A percentile compares a stretch with the other conserved stretches of the same genome.
Conservation (phyloP, 805 yeast genomes). For the Spathaspora arborariae region DNA sequence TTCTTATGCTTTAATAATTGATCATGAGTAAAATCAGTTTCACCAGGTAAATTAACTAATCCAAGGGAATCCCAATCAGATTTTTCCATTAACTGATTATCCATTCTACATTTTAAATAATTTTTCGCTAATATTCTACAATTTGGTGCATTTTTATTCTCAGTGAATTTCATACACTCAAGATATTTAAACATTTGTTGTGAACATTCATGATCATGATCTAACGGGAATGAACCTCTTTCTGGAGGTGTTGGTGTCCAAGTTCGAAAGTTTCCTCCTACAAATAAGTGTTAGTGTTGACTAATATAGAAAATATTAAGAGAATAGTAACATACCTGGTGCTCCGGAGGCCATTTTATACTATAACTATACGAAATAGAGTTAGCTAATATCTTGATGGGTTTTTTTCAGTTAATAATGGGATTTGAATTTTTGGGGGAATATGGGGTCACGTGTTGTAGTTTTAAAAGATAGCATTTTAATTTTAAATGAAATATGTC, state of each 20-base stretch:
- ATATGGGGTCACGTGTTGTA: not conserved
- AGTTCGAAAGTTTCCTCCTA: slow-evolving; percentile 25
- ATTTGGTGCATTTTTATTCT: slow-evolving; percentile 85
- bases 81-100: slow-evolving; percentile 47
- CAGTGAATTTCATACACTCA: slow-evolving; percentile 71
- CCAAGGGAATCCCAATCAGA: slow-evolving; percentile 44
- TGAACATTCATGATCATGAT: slow-evolving; percentile 81
- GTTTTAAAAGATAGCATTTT: not conserved
- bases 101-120: slow-evolving; percentile 87
- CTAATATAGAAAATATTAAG: not conserved
- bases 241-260: slow-evolving; percentile 92
- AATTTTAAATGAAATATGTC: not conserved
- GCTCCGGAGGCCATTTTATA: slow-evolving; percentile 34
- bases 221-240: slow-evolving; percentile 93
- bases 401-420: not conserved
- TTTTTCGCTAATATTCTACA: slow-evolving; percentile 81
- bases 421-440: slow-evolving; percentile 1
- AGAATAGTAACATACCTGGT: slow-evolving; percentile 23
- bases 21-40: slow-evolving; percentile 10
- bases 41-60: slow-evolving; percentile 39
- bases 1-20: slow-evolving; percentile 4
- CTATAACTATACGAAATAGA: not conserved
- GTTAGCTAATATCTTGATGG: not conserved
- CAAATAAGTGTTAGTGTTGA: slow-evolving; percentile 6
- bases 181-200: slow-evolving; percentile 71